Evolutionary conservation across 1,139 yeast species (phyloP).

Genomic region (Blastobotrys ciferrii): DNA sequence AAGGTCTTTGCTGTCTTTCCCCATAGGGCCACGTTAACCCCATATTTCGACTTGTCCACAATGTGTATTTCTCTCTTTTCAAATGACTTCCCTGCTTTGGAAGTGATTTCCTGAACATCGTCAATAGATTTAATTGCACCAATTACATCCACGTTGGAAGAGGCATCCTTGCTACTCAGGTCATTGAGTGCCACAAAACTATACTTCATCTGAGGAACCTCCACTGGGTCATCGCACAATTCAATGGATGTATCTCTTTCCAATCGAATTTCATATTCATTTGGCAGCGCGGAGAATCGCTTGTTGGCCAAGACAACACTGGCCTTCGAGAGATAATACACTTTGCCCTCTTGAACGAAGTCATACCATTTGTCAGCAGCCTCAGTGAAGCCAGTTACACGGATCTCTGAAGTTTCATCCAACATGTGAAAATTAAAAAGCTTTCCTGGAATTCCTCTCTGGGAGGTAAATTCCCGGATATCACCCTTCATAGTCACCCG

Average conservation of each 20-base stretch:
- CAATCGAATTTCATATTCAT: constrained; percentile 83
- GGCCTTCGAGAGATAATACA: constrained; percentile 79
- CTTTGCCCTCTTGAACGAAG: constrained; percentile 81
- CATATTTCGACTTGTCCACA: constrained; percentile 80
- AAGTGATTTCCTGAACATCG: constrained; percentile 76
- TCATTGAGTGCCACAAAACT: constrained; percentile 70
- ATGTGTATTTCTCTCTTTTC: constrained; percentile 85
- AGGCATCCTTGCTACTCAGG: constrained; percentile 65
- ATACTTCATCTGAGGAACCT: constrained; percentile 76
- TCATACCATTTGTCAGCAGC: constrained; percentile 77
- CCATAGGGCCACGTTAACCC: constrained; percentile 86
- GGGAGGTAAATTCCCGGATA: constrained; percentile 82
- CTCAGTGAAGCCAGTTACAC: constrained; percentile 93
- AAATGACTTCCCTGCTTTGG: constrained; percentile 89
- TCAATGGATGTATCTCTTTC: constrained; percentile 77
- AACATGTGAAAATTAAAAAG: constrained; percentile 82
- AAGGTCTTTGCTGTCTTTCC: constrained; percentile 82
- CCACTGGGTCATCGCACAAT: constrained; percentile 58
- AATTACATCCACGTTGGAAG: constrained; percentile 80
- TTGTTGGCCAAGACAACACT: constrained; percentile 82
- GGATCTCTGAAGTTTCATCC: constrained; percentile 94
- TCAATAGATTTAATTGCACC: constrained; percentile 80
- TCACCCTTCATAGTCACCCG: constrained; percentile 88
- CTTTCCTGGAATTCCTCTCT: constrained; percentile 77
- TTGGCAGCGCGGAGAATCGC: constrained; percentile 77